phyloP scores from a whole-genome alignment of 371 early-diverging fungal genomes.

The Mucor sp. region DNA sequence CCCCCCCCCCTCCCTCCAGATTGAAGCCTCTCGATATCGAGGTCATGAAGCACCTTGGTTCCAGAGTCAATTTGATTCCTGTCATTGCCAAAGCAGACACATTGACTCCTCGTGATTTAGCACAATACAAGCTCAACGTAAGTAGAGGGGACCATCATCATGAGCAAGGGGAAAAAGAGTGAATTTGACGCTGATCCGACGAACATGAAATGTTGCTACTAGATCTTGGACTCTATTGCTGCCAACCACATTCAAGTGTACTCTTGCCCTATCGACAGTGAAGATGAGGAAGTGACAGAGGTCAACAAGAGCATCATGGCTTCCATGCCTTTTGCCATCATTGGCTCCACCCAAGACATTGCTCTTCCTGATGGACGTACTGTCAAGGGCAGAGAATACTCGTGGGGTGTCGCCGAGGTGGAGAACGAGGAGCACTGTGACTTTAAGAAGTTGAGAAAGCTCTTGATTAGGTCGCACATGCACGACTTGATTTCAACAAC shows the following conservation, averaged over 20 bases:
- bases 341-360: constrained; percentile 88
- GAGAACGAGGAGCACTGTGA: constrained; percentile 91
- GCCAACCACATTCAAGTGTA: constrained; percentile 78
- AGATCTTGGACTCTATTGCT: constrained; percentile 75
- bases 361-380: constrained; percentile 67
- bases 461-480: constrained; percentile 93
- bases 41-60: constrained; percentile 83
- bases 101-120: constrained; percentile 78
- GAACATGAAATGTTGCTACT: constrained; percentile 14
- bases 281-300: constrained; percentile 76
- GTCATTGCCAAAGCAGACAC: constrained; percentile 72
- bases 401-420: constrained; percentile 94
- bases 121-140: constrained; percentile 75
- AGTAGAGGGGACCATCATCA: constrained; percentile 15
- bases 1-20: no score
- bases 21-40: constrained; percentile 90
- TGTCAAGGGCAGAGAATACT: constrained; percentile 88
- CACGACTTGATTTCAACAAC: constrained; percentile 88
- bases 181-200: not conserved
- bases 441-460: constrained; percentile 89
- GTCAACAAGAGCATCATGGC: constrained; percentile 80
- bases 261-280: constrained; percentile 77
- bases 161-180: no score
- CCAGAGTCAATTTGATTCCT: constrained; percentile 87
- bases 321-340: constrained; percentile 95